Evolutionary conservation across 1,139 yeast species (phyloP), one percentile per base, ranked within the genome.

Genomic region (Diutina scorzettiae): DNA sequence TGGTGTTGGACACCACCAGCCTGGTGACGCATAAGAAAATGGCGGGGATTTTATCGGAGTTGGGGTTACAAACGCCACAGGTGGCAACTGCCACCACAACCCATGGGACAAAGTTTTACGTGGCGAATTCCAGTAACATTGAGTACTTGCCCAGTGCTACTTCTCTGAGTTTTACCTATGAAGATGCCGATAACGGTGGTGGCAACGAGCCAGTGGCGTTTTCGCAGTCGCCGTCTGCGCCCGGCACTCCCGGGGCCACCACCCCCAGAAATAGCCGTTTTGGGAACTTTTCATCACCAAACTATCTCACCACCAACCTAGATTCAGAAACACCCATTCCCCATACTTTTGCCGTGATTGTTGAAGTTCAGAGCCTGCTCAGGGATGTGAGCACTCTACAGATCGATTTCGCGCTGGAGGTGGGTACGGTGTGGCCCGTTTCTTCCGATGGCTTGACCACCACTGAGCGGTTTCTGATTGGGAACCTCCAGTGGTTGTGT

Each of bases 391-490:
- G 55, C 34, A 61, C 60, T 40, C 45, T 69, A 17, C 52, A 51
- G 21, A 51, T 68, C 37, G 64, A 60, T 43, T 63, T 69, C 46
- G 57, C 55, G 43, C 64, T 70, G 14, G 31, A 51, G 2, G 57
- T 66, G 5, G 57, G 54, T 42, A 62, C 74, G 2, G 56, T 68
- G 46, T 77, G 83, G 83, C 76, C 78, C 5, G 61, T 66, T 30
- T 74, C 76, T 1, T 71, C 71, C 51, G 68, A 63, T 48, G 66
- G 58, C 46, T 50, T 54, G 36, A 62, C 57, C 42, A 46, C 58
- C 21, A 69, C 64, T 44, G 81, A 77, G 49, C 60, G 60, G 42
- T 76, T 72, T 52, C 64, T 63, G 41, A 63, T 73, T 18, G 80
- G 80, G 1, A 55, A 58, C 17, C 47, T 68, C 50, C 67, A 62